phyloP scores from a whole-genome alignment of 345 rosid species.

The Ricinus communis region DNA sequence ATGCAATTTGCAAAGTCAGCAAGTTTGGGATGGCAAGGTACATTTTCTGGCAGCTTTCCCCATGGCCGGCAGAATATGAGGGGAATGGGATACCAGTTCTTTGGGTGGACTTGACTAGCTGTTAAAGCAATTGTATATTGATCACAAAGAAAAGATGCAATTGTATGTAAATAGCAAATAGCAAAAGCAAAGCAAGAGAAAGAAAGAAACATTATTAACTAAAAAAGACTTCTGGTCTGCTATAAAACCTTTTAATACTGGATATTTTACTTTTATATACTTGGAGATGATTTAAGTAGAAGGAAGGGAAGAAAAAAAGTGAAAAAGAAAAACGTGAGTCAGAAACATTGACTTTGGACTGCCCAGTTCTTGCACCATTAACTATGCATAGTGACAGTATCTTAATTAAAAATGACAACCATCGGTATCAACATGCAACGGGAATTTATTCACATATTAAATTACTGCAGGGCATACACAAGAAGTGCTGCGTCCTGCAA shows the following conservation, averaged over 20 bases:
- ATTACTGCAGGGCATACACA: too few relatives aligned
- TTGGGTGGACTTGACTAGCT: slow-evolving; percentile 99
- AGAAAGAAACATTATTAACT: too few relatives aligned
- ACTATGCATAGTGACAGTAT: background rate
- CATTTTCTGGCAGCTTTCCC: slow-evolving; percentile 98
- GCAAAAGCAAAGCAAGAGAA: too few relatives aligned
- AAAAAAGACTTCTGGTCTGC: too few relatives aligned
- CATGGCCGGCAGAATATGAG: slow-evolving; percentile 97
- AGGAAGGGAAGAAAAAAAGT: too few relatives aligned
- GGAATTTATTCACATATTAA: background rate
- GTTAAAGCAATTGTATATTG: slow-evolving; percentile 26
- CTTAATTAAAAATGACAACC: background rate
- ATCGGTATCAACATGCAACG: background rate
- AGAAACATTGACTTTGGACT: background rate
- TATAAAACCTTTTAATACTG: too few relatives aligned
- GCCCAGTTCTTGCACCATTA: background rate
- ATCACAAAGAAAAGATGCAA: slow-evolving; percentile 1
- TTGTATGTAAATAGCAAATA: background rate
- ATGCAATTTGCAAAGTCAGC: slow-evolving; percentile 98
- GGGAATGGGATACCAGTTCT: slow-evolving; percentile 99
- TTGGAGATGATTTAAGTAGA: too few relatives aligned
- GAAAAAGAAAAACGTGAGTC: background rate
- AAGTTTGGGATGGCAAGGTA: slow-evolving; percentile 97
- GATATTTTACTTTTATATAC: too few relatives aligned
- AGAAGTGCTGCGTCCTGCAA: background rate